Conservation (phyloP, 2,329 filamentous ascomycete genomes). For the Neophaeococcomyces mojaviensis region DNA sequence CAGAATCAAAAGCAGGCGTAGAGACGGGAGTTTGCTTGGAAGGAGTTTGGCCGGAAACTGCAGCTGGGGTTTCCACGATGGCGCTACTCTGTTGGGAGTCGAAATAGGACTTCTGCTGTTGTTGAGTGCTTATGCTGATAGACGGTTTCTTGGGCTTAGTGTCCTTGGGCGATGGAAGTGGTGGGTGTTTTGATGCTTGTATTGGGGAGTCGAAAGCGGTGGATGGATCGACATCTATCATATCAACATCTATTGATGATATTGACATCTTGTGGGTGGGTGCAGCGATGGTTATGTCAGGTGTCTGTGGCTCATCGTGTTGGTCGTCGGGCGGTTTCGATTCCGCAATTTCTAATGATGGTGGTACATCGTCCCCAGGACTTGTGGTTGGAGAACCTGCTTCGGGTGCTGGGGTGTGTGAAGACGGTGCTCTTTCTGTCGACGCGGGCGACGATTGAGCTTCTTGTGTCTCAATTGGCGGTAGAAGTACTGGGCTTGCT, state of each 20-base stretch:
- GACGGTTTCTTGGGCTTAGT: slow-evolving; percentile 8
- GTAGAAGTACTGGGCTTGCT: slow-evolving; percentile 1
- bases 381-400: slow-evolving; percentile 67
- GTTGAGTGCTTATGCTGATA: slow-evolving; percentile 20
- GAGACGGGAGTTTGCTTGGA: slow-evolving; percentile 26
- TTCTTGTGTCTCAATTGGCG: slow-evolving; percentile 22
- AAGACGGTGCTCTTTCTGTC: slow-evolving; percentile 61
- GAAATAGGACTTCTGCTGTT: slow-evolving; percentile 12
- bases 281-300: neutral
- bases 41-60: slow-evolving; percentile 18
- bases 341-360: slow-evolving; percentile 10
- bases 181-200: slow-evolving; percentile 7
- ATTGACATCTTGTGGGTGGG: slow-evolving; percentile 10
- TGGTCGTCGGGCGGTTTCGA: slow-evolving; percentile 4
- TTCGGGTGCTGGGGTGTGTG: slow-evolving; percentile 62
- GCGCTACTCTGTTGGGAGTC: slow-evolving; percentile 11
- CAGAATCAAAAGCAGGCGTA: slow-evolving; percentile 28
- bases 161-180: neutral
- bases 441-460: slow-evolving; percentile 50
- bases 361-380: slow-evolving; percentile 53
- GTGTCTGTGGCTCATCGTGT: slow-evolving; percentile 8
- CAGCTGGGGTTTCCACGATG: slow-evolving; percentile 20
- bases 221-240: slow-evolving; percentile 8
- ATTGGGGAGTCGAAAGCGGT: slow-evolving; percentile 7
- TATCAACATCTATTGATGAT: slow-evolving; percentile 10